A percentile compares a stretch with the other conserved stretches of the same genome.
These are phyloP conservation scores for Tuber microsphaerosporum DNA, from an alignment of 495 filamentous ascomycete species.

Conservation along the genomic window DNA sequence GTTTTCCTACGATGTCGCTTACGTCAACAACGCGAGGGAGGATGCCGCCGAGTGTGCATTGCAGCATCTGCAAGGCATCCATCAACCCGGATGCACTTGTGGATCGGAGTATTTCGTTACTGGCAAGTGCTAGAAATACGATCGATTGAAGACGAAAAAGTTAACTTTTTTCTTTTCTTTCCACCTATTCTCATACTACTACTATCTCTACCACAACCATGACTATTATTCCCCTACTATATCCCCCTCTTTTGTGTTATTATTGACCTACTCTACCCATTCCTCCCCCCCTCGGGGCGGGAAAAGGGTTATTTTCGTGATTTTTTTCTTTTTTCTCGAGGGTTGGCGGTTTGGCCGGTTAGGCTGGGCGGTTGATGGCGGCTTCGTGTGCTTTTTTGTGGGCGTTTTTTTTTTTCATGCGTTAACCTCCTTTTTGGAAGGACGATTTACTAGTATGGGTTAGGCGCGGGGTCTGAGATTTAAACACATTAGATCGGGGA, in stretches of 20 bases:
- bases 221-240: not conserved
- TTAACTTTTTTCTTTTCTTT: not conserved
- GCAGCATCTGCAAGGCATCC: conserved; percentile 3
- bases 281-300: not conserved
- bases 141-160: not conserved
- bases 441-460: not conserved
- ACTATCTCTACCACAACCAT: not conserved
- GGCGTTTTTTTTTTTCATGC: conserved; percentile 1
- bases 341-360: not conserved
- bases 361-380: not conserved
- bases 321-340: not conserved
- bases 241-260: not conserved
- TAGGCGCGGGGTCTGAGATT: not conserved
- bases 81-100: not conserved
- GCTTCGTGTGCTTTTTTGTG: not conserved
- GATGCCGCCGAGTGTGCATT: conserved; percentile 78
- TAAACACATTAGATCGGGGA: not conserved
- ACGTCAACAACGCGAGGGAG: conserved; percentile 78
- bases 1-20: conserved; percentile 87
- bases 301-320: not conserved
- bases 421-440: not conserved
- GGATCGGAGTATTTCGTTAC: not conserved
- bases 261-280: not conserved
- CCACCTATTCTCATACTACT: not conserved
- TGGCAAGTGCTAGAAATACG: not conserved